Base-by-base conservation (phyloP, 2,329 filamentous ascomycete species). In the Incumbomyces lentus region DNA sequence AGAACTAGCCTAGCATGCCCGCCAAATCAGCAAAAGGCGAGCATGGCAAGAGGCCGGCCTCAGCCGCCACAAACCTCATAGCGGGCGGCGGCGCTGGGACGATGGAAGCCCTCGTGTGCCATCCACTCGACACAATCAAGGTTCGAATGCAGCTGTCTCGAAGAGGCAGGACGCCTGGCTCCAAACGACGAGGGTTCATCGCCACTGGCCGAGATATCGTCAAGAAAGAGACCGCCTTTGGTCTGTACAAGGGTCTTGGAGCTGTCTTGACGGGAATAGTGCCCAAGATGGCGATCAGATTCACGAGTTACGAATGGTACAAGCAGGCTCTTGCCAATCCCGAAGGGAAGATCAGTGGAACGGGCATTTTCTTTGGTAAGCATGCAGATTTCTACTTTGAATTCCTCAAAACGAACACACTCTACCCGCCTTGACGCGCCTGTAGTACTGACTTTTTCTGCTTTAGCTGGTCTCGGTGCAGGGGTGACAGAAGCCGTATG, bases 261-360 rank as follows among this genome's bases (percentile, higher is more conserved):
- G 92, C 92, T 46, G 92, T 98, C 35, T 67, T 96, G 49, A 95
- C 89, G 18, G 92, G 92, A 56, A 98, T 98, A 65, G 80, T 98
- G 17, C 92, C 92, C 46, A 98, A 98, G 70, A 98, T 98, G 92
- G 92, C 92, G 51, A 98, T 96, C 64, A 86, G 92, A 33, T 98
- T 98, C 70, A 95, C 90, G 40, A 94, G 86, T 46, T 98, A 96
- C 68, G 92, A 96, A 67, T 80, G 78, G 63, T 98, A 96, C 70
- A 96, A 96, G 77, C 81, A 87, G 63, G 52, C 84, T 51, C 73
- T 95, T 18, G 81, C 86, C 36, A 74, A 86, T 64, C 61, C 79
- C 47, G 79, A 80, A 2, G 85, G 86, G 36, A 60, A 64, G 26
- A 76, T 95, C 40, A 79, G 78, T 26, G 83, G 84, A 40, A 74